phyloP scores from a whole-genome alignment of 2,329 filamentous ascomycete species.

The Talaromyces sp. region DNA sequence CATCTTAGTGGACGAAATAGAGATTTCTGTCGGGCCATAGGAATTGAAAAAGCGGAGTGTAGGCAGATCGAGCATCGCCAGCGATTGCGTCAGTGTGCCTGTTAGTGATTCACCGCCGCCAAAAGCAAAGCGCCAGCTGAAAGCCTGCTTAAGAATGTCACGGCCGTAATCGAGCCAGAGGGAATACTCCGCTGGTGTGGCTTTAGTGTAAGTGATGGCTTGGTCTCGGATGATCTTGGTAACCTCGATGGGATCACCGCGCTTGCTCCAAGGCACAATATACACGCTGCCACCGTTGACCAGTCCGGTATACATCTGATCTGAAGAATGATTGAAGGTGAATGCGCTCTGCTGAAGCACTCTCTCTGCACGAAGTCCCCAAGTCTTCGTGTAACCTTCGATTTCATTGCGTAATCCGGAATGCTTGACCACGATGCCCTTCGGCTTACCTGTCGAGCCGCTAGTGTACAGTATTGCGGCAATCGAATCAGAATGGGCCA shows the following conservation, averaged over 20 bases:
- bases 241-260: slow-evolving; percentile 13
- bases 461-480: slow-evolving; percentile 28
- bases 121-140: slow-evolving; percentile 10
- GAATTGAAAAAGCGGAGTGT: slow-evolving; percentile 17
- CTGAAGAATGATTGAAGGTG: slow-evolving; percentile 19
- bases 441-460: slow-evolving; percentile 33
- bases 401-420: slow-evolving; percentile 23
- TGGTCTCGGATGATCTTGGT: slow-evolving; percentile 21
- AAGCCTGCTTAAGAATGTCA: slow-evolving; percentile 10
- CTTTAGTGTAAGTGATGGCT: slow-evolving; percentile 22
- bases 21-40: slow-evolving; percentile 22
- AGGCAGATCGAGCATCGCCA: slow-evolving; percentile 16
- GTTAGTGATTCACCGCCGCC: slow-evolving; percentile 10
- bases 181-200: slow-evolving; percentile 24
- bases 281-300: slow-evolving; percentile 20
- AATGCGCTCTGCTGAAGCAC: slow-evolving; percentile 21
- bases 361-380: slow-evolving; percentile 12
- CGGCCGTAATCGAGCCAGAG: slow-evolving; percentile 20
- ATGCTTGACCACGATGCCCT: slow-evolving; percentile 32
- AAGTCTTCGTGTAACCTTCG: slow-evolving; percentile 17
- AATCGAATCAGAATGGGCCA: neutral
- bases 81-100: neutral
- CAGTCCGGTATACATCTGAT: slow-evolving; percentile 20
- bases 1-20: slow-evolving; percentile 22
- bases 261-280: slow-evolving; percentile 15